Evolutionary conservation across 768 basidiomycete species (phyloP), one percentile per base, ranked within the genome.

Genomic region (Naganishia vaughanmartiniae): DNA sequence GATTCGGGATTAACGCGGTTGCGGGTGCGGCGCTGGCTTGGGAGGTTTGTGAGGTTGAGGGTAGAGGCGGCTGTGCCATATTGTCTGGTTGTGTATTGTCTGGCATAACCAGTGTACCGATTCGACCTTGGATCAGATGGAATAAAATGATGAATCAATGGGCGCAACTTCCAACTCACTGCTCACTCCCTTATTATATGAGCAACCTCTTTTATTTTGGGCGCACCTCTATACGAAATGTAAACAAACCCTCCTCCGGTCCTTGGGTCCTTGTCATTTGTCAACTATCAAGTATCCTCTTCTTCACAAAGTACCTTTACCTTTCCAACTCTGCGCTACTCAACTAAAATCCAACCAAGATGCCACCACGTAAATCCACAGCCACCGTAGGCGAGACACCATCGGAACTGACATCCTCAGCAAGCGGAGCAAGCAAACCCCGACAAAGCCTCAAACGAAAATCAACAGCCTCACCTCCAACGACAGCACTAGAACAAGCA

Each of bases 1-100:
- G 69, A 28, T 70, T 70, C 15, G 39, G 69, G 42, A 36, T 36
- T 36, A 36, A 12, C 55, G 57, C 57, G 42, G 34, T 12, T 36
- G 42, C 42, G 36, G 26, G 54, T 39, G 36, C 30, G 30, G 34
- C 39, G 34, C 2, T 33, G 48, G 45, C 45, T 17, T 6, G 15
- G 45, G 14, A 17, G 7, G 45, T 6, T 46, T 15, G 39, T 42
- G 7, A 15, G 39, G 39, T n/a, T n/a, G n/a, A n/a, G n/a, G n/a
- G n/a, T n/a, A n/a, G n/a, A n/a, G n/a, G n/a, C n/a, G n/a, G n/a
- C n/a, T n/a, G n/a, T n/a, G n/a, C n/a, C n/a, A n/a, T n/a, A n/a
- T n/a, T n/a, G n/a, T n/a, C n/a, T n/a, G n/a, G n/a, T n/a, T n/a
- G n/a, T n/a, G n/a, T n/a, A n/a, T n/a, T n/a, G n/a, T n/a, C n/a